These are phyloP conservation scores for Ophiostoma triangulosporum DNA, from an alignment of 2,329 filamentous ascomycete species.

Conservation along the genomic window DNA sequence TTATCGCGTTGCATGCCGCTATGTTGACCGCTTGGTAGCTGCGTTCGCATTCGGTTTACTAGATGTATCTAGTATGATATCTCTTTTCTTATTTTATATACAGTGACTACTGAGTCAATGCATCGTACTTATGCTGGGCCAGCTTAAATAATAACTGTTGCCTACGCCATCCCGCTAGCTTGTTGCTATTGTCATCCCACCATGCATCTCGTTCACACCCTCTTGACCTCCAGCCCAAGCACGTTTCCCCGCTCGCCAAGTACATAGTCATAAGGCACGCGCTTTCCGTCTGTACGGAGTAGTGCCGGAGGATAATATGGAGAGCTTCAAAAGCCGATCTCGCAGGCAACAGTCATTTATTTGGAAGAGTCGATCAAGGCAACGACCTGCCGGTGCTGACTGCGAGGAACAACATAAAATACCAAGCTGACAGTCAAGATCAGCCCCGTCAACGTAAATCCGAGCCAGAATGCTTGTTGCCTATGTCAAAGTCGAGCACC, in stretches of 20 bases:
- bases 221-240: not conserved
- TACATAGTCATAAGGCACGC: not conserved
- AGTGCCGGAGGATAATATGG: not conserved
- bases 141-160: too few species aligned
- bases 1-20: not conserved
- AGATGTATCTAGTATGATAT: too few species aligned
- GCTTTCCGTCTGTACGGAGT: not conserved
- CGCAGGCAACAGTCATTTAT: not conserved
- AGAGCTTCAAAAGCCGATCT: not conserved
- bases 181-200: not conserved
- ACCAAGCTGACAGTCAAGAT: too few species aligned
- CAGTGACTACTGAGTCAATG: too few species aligned
- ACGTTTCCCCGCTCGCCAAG: not conserved
- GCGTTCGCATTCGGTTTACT: not conserved
- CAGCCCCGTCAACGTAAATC: too few species aligned
- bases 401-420: too few species aligned
- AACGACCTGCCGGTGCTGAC: too few species aligned
- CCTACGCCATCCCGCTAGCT: not conserved
- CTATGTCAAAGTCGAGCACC: too few species aligned
- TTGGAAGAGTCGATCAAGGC: too few species aligned
- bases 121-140: too few species aligned
- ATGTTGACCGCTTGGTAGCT: not conserved
- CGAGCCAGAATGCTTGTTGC: too few species aligned
- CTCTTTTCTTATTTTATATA: too few species aligned
- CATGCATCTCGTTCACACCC: not conserved